These are phyloP conservation scores for Cucumis cinereus DNA, from an alignment of 306 rosid genomes.

Conservation along the genomic window DNA sequence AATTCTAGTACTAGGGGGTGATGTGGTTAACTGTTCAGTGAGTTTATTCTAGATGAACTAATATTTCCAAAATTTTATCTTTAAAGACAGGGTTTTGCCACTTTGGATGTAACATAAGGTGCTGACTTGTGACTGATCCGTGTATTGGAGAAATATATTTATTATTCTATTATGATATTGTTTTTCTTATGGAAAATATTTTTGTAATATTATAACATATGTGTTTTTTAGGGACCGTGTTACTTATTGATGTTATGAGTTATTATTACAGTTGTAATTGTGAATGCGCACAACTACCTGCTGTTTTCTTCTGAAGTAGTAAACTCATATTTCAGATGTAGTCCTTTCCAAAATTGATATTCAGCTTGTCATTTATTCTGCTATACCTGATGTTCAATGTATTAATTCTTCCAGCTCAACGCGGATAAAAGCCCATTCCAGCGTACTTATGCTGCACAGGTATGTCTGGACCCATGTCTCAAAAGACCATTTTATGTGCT, in stretches of 20 bases:
- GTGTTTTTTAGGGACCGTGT: neutral
- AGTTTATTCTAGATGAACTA: neutral
- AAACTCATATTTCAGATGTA: neutral
- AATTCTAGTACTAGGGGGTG: neutral
- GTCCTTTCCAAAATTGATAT: neutral
- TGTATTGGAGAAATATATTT: neutral
- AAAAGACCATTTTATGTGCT: neutral
- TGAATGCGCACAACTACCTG: neutral
- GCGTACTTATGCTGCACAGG: conserved; percentile 97
- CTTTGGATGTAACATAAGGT: neutral
- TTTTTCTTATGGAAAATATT: neutral
- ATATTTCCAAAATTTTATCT: neutral
- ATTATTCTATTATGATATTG: neutral
- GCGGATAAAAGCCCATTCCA: conserved; percentile 95
- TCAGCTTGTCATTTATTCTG: neutral
- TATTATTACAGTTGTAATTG: neutral
- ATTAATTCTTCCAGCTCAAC: conserved; percentile 60
- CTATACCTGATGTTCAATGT: neutral
- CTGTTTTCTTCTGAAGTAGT: neutral
- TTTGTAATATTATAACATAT: neutral
- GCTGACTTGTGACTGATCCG: neutral
- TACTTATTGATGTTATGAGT: neutral
- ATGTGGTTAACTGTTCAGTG: neutral
- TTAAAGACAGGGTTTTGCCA: neutral
- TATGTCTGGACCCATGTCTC: conserved; percentile 19